Conservation (phyloP, 2,329 filamentous ascomycete species). For the Laburnicola sp. region DNA sequence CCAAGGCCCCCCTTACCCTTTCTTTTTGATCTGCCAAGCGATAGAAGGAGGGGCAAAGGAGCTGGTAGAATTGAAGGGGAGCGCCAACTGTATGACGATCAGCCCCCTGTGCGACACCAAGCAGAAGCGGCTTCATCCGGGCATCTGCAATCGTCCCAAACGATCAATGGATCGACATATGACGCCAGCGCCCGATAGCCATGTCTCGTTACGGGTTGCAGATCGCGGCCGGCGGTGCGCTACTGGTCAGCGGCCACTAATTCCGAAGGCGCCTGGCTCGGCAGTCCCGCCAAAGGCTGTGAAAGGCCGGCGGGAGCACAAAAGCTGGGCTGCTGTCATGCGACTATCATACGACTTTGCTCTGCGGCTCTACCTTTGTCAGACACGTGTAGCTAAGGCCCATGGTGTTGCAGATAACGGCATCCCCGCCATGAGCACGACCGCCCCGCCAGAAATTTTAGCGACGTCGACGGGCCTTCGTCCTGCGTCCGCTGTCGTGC, state of each 20-base stretch:
- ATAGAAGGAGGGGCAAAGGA: too few relatives aligned
- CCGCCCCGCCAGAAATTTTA: background rate
- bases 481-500: slow-evolving; percentile 11
- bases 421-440: slow-evolving; percentile 1
- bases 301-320: background rate
- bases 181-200: background rate
- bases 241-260: background rate
- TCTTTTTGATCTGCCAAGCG: too few relatives aligned
- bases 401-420: background rate
- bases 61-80: too few relatives aligned
- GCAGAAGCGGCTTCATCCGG: too few relatives aligned
- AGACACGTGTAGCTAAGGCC: background rate
- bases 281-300: background rate
- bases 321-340: slow-evolving; percentile 10
- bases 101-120: too few relatives aligned
- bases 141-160: too few relatives aligned
- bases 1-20: too few relatives aligned
- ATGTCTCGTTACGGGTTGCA: background rate
- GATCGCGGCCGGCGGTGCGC: background rate
- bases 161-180: too few relatives aligned
- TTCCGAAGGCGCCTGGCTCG: background rate
- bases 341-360: slow-evolving; percentile 2
- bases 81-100: too few relatives aligned
- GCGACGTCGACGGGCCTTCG: slow-evolving; percentile 11
- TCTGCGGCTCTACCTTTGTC: background rate